phyloP scores from a whole-genome alignment of 768 basidiomycete genomes.

The Cyathus striatus region DNA sequence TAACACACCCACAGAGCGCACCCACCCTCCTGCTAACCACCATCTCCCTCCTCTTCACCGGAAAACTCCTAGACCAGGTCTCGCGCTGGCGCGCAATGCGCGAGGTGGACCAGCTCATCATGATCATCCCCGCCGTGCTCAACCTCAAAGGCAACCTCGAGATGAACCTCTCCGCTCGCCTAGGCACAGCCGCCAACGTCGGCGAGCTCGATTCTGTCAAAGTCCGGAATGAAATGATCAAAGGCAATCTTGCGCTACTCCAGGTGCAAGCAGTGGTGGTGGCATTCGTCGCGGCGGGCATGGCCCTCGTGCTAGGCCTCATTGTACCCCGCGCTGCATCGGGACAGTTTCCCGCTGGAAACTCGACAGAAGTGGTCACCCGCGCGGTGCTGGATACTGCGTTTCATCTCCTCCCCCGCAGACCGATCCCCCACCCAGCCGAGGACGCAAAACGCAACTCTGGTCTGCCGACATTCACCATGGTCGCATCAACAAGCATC shows the following conservation, averaged over 20 bases:
- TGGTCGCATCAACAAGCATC: slow-evolving; percentile 78
- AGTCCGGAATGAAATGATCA: slow-evolving; percentile 58
- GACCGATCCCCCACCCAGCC: slow-evolving; percentile 15
- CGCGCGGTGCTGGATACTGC: slow-evolving; percentile 5
- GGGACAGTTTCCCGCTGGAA: slow-evolving; percentile 7
- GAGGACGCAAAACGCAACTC: slow-evolving; percentile 20
- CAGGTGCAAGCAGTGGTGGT: slow-evolving; percentile 93
- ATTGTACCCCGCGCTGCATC: slow-evolving; percentile 39
- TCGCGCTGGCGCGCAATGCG: slow-evolving; percentile 91
- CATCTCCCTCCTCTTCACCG: slow-evolving; percentile 82
- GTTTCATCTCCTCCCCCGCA: slow-evolving; percentile 14
- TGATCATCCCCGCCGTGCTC: slow-evolving; percentile 90
- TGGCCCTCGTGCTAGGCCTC: slow-evolving; percentile 70
- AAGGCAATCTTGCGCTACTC: slow-evolving; percentile 80
- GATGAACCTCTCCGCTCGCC: slow-evolving; percentile 94
- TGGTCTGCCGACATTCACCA: slow-evolving; percentile 46
- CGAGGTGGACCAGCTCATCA: slow-evolving; percentile 90
- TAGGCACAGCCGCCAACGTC: slow-evolving; percentile 93
- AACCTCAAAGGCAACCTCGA: slow-evolving; percentile 98
- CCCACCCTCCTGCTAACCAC: slow-evolving; percentile 85
- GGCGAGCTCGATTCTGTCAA: slow-evolving; percentile 79
- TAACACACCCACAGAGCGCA: slow-evolving; percentile 52
- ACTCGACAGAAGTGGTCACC: slow-evolving; percentile 5
- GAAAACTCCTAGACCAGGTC: slow-evolving; percentile 82
- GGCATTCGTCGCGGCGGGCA: slow-evolving; percentile 77